Evolutionary conservation across 257 asterid genomes (phyloP).

Genomic region (Forsythia suspensa): DNA sequence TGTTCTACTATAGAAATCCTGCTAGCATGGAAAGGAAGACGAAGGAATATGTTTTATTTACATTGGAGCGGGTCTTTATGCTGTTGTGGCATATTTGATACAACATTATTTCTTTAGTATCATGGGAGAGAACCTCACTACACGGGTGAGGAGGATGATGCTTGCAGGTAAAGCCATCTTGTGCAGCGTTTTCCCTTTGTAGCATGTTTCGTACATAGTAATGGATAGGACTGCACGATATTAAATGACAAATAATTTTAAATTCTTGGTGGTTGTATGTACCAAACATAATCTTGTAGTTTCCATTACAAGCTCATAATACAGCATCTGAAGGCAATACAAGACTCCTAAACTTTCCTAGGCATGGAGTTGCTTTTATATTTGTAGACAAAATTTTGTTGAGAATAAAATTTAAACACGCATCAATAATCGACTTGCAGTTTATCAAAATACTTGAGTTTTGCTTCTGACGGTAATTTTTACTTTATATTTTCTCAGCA

Average conservation of each 20-base stretch:
- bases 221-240: background rate
- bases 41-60: constrained; percentile 50
- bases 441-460: background rate
- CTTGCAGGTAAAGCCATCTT: constrained; percentile 39
- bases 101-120: constrained; percentile 60
- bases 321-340: background rate
- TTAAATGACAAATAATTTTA: background rate
- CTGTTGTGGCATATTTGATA: constrained; percentile 51
- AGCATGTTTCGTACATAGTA: background rate
- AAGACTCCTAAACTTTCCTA: background rate
- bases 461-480: background rate
- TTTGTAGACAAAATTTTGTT: background rate
- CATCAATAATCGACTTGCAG: background rate
- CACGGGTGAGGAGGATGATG: constrained; percentile 65
- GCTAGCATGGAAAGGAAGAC: constrained; percentile 51
- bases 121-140: constrained; percentile 59
- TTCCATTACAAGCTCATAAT: no score
- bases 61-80: constrained; percentile 57
- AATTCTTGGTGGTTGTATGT: background rate
- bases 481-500: constrained; percentile 39
- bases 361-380: background rate
- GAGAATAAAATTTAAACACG: background rate
- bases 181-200: background rate
- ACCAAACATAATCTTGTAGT: background rate
- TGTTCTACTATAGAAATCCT: constrained; percentile 45